Evolutionary conservation across 2,329 filamentous ascomycete species (phyloP), one percentile per base, ranked within the genome.

Genomic region (Aspergillus ruber): DNA sequence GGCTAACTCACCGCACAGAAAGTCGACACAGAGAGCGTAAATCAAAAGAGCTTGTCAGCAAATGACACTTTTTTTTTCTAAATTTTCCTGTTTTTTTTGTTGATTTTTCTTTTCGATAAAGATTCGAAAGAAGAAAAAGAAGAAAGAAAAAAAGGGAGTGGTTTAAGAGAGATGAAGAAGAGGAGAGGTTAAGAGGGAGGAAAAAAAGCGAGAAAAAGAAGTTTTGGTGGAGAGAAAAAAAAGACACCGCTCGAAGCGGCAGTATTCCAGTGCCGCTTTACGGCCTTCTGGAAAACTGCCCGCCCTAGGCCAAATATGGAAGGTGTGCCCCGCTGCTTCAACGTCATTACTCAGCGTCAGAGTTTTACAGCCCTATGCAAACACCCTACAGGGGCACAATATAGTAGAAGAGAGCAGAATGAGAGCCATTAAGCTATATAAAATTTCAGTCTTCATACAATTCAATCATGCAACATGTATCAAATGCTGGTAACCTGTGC

Each of bases 1-100:
- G 53, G 49, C 52, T 49, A 45, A 59, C 58, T 65, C 60, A 65
- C 61, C 59, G 56, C 62, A 66, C 62, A 66, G 60, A 60, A 48
- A 44, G 45, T 36, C 41, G 39, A 18, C 48, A 50, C 48, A 46
- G 47, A 50, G 53, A 52, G 53, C 51, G 49, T 50, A 46, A 53
- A 53, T 54, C 36, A 58, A 61, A 39, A 39, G 17, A 18, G 36
- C 15, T 39, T 18, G 17, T 36, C 17, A 15, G 33, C 17, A 36
- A 18, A 36, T 36, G 17, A 52, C 52, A 51, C 48, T 52, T 55
- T 55, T 58, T 60, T 63, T 67, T 68, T 67, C 59, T 53, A 51
- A 54, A 53, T 63, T 72, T 72, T 70, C 65, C 60, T 59, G 60
- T 50, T 69, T 69, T 70, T 65, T 68, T 68, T 59, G 48, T 29